A percentile compares a stretch with the other conserved stretches of the same genome.
These are phyloP conservation scores for Gastrodia elata DNA, from an alignment of 106 monocot genomes.

Conservation along the genomic window DNA sequence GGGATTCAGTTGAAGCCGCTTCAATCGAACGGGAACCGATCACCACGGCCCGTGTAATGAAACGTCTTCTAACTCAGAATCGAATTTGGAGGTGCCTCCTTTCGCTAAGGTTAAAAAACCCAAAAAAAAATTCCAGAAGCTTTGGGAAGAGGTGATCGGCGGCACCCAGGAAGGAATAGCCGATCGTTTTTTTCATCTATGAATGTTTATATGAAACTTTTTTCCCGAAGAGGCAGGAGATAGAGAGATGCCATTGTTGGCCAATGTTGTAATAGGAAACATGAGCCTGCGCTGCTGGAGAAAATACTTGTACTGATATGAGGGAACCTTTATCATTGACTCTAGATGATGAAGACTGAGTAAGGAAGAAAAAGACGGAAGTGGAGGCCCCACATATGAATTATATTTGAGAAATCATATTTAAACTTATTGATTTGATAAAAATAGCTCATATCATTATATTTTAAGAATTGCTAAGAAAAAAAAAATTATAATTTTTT, in stretches of 20 bases:
- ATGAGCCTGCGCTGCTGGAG: not conserved
- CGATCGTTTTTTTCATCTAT: not conserved
- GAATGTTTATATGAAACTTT: not conserved
- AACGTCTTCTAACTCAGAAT: not conserved
- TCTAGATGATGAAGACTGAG: not conserved
- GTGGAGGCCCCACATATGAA: not conserved
- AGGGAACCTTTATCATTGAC: constrained; percentile 1
- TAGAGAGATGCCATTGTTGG: not conserved
- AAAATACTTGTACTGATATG: not conserved
- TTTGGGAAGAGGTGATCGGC: not conserved
- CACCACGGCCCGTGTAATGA: not conserved
- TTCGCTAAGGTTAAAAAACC: not conserved
- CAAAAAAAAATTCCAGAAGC: not conserved
- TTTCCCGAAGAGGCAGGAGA: not conserved
- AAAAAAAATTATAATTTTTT: too few species aligned
- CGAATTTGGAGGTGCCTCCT: not conserved
- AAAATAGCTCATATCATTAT: too few species aligned
- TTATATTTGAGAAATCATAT: too few species aligned
- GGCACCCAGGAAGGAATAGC: not conserved
- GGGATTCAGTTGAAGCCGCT: not conserved
- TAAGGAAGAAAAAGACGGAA: not conserved
- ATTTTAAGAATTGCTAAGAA: too few species aligned
- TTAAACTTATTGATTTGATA: too few species aligned
- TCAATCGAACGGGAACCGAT: not conserved
- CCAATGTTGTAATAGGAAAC: not conserved